Conservation (phyloP, 148 eudicot species). For the Cornus controversa region DNA sequence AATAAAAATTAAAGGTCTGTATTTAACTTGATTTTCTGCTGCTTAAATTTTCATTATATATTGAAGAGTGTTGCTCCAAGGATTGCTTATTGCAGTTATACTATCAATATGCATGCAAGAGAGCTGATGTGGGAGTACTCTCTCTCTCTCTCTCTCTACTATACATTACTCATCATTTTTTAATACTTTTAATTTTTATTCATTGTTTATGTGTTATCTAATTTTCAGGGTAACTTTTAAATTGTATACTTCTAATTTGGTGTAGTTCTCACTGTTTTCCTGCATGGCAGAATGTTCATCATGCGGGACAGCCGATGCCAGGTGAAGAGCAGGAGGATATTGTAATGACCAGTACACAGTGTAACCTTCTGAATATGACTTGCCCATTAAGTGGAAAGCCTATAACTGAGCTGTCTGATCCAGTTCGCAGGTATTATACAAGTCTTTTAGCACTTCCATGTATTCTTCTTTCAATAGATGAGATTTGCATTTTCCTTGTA, state of each 20-base stretch:
- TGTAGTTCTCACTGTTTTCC: constrained; percentile 16
- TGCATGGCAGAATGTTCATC: constrained; percentile 71
- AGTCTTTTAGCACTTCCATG: neutral
- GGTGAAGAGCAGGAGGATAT: constrained; percentile 95
- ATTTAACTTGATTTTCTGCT: neutral
- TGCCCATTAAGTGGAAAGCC: constrained; percentile 87
- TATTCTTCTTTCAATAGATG: neutral
- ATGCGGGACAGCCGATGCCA: constrained; percentile 90
- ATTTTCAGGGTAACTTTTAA: neutral
- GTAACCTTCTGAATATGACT: constrained; percentile 47
- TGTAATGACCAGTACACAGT: constrained; percentile 80
- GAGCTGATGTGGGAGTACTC: too few relatives aligned
- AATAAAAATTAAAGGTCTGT: neutral
- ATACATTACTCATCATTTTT: neutral
- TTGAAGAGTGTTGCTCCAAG: too few relatives aligned
- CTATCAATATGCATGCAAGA: too few relatives aligned
- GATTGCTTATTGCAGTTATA: too few relatives aligned
- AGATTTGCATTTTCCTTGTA: neutral
- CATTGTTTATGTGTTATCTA: neutral
- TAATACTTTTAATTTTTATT: constrained; percentile 5
- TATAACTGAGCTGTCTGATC: constrained; percentile 60
- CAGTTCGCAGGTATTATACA: constrained; percentile 68
- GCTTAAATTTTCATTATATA: too few relatives aligned
- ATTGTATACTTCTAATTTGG: neutral
- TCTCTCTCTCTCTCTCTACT: neutral